Evolutionary conservation across 371 early-diverging fungal species (phyloP), one percentile per base, ranked within the genome.

Genomic region (Mortierella sp.): DNA sequence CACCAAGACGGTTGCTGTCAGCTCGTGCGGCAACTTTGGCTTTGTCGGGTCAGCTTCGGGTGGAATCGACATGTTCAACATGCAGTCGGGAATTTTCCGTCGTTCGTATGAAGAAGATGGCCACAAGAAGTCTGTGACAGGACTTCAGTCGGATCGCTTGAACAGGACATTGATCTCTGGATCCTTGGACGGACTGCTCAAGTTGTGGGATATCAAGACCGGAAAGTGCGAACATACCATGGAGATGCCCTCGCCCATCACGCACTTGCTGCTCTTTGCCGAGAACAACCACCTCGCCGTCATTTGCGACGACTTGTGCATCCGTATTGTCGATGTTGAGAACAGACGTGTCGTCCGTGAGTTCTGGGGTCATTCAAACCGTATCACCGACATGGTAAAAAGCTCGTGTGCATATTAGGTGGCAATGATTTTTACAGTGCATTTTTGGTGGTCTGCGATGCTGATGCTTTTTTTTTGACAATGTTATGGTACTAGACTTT

Each of bases 1-100:
- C 0, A 92, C 95, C 55, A 95, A 94, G 88, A 83, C 94, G 1
- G 95, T 95, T 11, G 91, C 93, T 6, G 89, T 99, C 72, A 97
- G 96, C 79, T 88, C 93, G 2, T 99, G 99, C 79, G 99, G 99
- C 71, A 97, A 98, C 88, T 99, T 95, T 93, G 97, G 94, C 6
- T 93, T 97, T 74, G 84, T 97, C 11, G 99, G 99, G 3, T 91
- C 95, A 35, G 89, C 92, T 4, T 84, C 88, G 38, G 99, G 98
- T 71, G 80, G 81, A 21, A 90, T 99, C 63, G 97, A 97, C 71
- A 95, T 96, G 95, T 97, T 91, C 92, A 99, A 98, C 91, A 90
- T 99, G 93, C 99, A 99, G 82, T 98, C 98, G 35, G 99, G 98
- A 18, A 71, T 93, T 63, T 89, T 91, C 55, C 93, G 97, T 38